phyloP scores from a whole-genome alignment of 352 stramenopile species.

The Peronospora belbahrii region DNA sequence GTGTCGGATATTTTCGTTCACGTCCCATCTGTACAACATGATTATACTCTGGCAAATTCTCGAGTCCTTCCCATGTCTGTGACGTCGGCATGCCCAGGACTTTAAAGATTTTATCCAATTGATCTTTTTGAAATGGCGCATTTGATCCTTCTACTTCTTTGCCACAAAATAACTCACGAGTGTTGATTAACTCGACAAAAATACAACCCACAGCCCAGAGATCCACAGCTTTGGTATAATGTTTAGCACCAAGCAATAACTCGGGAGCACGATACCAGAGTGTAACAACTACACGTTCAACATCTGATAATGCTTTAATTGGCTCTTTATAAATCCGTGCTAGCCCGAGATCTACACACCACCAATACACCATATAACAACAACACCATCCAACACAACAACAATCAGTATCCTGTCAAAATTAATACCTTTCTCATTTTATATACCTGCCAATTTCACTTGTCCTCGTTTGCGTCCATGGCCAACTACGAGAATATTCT shows the following conservation, averaged over 20 bases:
- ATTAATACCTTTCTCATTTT: background rate
- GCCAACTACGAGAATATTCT: conserved; percentile 89
- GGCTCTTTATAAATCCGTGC: conserved; percentile 86
- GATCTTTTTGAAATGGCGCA: conserved; percentile 85
- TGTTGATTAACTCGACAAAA: conserved; percentile 90
- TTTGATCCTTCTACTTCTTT: conserved; percentile 85
- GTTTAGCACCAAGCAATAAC: conserved; percentile 87
- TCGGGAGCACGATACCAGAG: conserved; percentile 94
- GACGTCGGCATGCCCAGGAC: conserved; percentile 83
- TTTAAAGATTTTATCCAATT: conserved; percentile 88
- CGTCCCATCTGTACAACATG: conserved; percentile 80
- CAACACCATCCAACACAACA: too few species aligned
- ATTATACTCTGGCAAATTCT: conserved; percentile 76
- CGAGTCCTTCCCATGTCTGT: conserved; percentile 77
- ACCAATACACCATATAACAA: background rate
- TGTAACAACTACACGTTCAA: conserved; percentile 91
- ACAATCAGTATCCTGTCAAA: background rate
- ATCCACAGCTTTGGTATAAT: conserved; percentile 94
- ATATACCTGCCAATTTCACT: conserved; percentile 65
- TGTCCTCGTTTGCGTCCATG: conserved; percentile 75
- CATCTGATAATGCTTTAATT: conserved; percentile 82
- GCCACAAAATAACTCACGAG: conserved; percentile 78
- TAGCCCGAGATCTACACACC: conserved; percentile 67
- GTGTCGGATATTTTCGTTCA: conserved; percentile 76
- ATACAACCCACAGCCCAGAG: conserved; percentile 96